Base-by-base conservation (phyloP, 106 monocot species). In the Acorus calamus region DNA sequence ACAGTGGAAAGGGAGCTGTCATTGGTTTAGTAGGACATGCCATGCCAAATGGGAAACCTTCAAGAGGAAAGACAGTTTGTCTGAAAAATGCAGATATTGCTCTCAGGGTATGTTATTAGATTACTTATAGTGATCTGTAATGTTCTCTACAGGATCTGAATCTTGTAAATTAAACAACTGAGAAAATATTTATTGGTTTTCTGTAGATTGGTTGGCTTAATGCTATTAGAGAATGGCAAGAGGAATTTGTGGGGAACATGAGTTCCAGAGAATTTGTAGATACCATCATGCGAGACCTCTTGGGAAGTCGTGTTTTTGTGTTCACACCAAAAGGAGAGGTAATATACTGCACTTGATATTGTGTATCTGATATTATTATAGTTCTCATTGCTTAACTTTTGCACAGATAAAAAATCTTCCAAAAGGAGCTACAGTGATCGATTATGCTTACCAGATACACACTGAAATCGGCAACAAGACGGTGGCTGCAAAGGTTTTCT, bases 261-360 rank as follows among this genome's bases (percentile, higher is more conserved):
- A 96, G 81, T 70, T 96, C 96, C 52, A 84, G 91, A 53, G 96
- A 96, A 68, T 96, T 96, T 70, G 96, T 96, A n/a, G 96, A 91
- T 76, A 87, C 91, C 44, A 71, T 96, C 49, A 87, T 67, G 69
- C 57, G 87, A 46, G 96, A 96, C 68, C 67, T 96, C 52, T 60
- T 96, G 62, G 96, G 96, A 11, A 91, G 85, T 69, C 84, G 96
- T 71, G 85, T 96, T 11, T 96, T 96, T 85, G 90, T 96, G 44
- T 96, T 96, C 71, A 96, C 96, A 57, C 96, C 96, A 11, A 96
- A 91, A 81, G 96, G 96, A 83, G 91, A 96, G 91, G 96, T 87
- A 69, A 66, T 66, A 10, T 42, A 47, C 49, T 49, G 12, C 6
- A 56, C 44, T 44, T 57, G 8, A 68, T 55, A 11, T n/a, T 56